Evolutionary conservation across 495 filamentous ascomycete genomes (phyloP).

Genomic region (Aspergillus indologenus): DNA sequence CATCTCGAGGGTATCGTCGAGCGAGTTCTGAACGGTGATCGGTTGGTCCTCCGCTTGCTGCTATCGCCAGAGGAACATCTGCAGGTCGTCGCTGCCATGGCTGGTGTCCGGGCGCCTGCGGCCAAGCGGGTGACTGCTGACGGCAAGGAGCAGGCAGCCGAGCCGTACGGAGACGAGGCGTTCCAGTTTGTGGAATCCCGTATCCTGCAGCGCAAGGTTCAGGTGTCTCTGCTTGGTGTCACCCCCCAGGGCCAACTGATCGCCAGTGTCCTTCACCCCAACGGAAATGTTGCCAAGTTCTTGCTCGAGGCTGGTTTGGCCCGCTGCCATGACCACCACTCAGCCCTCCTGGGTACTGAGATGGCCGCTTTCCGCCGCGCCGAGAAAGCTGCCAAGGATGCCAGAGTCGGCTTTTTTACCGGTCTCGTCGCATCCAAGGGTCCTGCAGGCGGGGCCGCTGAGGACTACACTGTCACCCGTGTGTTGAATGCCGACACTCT

Average conservation of each 20-base stretch:
- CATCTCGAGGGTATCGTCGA: slow-evolving; percentile 78
- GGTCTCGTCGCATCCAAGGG: slow-evolving; percentile 63
- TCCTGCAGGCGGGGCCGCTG: slow-evolving; percentile 48
- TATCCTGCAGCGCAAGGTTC: slow-evolving; percentile 80
- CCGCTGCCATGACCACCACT: slow-evolving; percentile 91
- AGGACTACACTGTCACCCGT: slow-evolving; percentile 80
- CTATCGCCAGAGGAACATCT: slow-evolving; percentile 72
- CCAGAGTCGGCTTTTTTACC: slow-evolving; percentile 72
- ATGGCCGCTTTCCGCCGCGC: slow-evolving; percentile 85
- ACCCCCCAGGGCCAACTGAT: slow-evolving; percentile 85
- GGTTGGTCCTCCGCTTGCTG: slow-evolving; percentile 78
- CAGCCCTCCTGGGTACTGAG: slow-evolving; percentile 75
- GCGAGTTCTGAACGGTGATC: slow-evolving; percentile 85
- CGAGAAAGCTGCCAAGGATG: slow-evolving; percentile 78
- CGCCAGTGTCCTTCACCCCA: slow-evolving; percentile 76
- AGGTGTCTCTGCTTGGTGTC: slow-evolving; percentile 74
- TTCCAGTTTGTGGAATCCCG: slow-evolving; percentile 80
- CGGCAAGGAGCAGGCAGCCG: slow-evolving; percentile 75
- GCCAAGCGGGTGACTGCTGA: slow-evolving; percentile 78
- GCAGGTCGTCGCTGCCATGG: slow-evolving; percentile 82
- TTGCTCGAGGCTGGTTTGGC: slow-evolving; percentile 84
- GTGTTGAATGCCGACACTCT: slow-evolving; percentile 88
- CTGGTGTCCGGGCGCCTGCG: slow-evolving; percentile 81
- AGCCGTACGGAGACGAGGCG: slow-evolving; percentile 84
- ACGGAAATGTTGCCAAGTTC: slow-evolving; percentile 87